These are phyloP conservation scores for Elongisporangium prolatum DNA, from an alignment of 352 stramenopile species.

Conservation along the genomic window DNA sequence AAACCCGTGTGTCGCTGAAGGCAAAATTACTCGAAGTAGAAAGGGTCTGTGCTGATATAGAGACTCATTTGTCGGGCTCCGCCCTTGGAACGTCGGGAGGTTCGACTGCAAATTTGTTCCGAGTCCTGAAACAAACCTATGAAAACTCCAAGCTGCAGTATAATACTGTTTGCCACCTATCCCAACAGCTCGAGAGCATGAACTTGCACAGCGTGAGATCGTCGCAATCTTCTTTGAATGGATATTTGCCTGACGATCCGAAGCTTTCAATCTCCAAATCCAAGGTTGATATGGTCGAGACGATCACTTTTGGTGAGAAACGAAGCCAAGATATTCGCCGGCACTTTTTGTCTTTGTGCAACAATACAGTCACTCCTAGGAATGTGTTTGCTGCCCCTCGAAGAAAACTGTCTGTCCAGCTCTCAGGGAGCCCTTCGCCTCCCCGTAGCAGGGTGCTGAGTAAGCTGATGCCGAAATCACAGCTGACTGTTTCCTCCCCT, in stretches of 20 bases:
- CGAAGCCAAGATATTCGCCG: slow-evolving; percentile 41
- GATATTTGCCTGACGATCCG: neutral
- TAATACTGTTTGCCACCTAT: slow-evolving; percentile 49
- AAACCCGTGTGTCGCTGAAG: slow-evolving; percentile 42
- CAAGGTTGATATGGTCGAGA: slow-evolving; percentile 44
- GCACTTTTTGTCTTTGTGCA: slow-evolving; percentile 54
- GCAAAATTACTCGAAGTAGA: slow-evolving; percentile 46
- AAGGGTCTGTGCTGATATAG: slow-evolving; percentile 45
- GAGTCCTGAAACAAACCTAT: slow-evolving; percentile 69
- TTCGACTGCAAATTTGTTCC: slow-evolving; percentile 43
- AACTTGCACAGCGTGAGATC: slow-evolving; percentile 17
- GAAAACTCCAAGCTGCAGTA: slow-evolving; percentile 75
- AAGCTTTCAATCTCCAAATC: slow-evolving; percentile 8
- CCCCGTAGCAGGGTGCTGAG: slow-evolving; percentile 47
- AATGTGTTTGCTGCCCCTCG: slow-evolving; percentile 44
- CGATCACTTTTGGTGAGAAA: slow-evolving; percentile 35
- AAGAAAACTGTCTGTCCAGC: slow-evolving; percentile 23
- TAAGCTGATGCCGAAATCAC: slow-evolving; percentile 65
- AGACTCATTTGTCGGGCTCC: slow-evolving; percentile 25
- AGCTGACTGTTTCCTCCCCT: slow-evolving; percentile 63
- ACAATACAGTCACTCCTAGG: slow-evolving; percentile 51
- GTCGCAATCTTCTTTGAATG: neutral
- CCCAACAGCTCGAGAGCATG: slow-evolving; percentile 47
- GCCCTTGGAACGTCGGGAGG: slow-evolving; percentile 21
- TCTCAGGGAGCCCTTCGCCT: slow-evolving; percentile 15